Conservation (phyloP, 1,284 basidiomycete genomes). For the Cryptococcus maquisensis region DNA sequence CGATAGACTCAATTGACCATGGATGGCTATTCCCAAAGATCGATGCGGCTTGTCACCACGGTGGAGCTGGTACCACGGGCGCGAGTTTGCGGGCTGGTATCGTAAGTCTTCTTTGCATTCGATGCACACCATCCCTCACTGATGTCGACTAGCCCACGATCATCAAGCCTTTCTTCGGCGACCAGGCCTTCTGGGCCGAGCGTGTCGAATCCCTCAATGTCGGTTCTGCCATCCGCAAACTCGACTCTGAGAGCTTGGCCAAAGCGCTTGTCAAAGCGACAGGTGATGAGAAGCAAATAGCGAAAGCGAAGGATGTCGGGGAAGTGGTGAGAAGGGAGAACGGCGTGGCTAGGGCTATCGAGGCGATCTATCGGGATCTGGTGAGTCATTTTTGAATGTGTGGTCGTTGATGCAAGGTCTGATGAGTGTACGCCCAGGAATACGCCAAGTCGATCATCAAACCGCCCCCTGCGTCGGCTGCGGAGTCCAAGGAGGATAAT, state of each 20-base stretch:
- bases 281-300: slow-evolving; percentile 79
- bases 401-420: background rate
- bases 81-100: slow-evolving; percentile 59
- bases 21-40: slow-evolving; percentile 94
- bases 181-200: slow-evolving; percentile 96
- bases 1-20: slow-evolving; percentile 84
- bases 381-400: slow-evolving; percentile 14
- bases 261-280: slow-evolving; percentile 77
- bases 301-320: slow-evolving; percentile 73
- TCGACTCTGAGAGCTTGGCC: slow-evolving; percentile 71
- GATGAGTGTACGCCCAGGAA: slow-evolving; percentile 50
- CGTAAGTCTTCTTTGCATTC: slow-evolving; percentile 12
- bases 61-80: slow-evolving; percentile 92
- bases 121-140: slow-evolving; percentile 12
- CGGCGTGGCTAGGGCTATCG: slow-evolving; percentile 80
- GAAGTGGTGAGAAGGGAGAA: slow-evolving; percentile 81
- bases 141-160: slow-evolving; percentile 66
- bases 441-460: slow-evolving; percentile 80
- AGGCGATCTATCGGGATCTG: slow-evolving; percentile 86
- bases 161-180: slow-evolving; percentile 95
- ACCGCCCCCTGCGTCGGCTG: slow-evolving; percentile 31
- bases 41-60: slow-evolving; percentile 95
- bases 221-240: slow-evolving; percentile 75
- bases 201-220: slow-evolving; percentile 89
- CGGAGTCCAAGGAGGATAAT: slow-evolving; percentile 6